Evolutionary conservation across 2,329 filamentous ascomycete species (phyloP).

Genomic region (Rhinocladiella similis): DNA sequence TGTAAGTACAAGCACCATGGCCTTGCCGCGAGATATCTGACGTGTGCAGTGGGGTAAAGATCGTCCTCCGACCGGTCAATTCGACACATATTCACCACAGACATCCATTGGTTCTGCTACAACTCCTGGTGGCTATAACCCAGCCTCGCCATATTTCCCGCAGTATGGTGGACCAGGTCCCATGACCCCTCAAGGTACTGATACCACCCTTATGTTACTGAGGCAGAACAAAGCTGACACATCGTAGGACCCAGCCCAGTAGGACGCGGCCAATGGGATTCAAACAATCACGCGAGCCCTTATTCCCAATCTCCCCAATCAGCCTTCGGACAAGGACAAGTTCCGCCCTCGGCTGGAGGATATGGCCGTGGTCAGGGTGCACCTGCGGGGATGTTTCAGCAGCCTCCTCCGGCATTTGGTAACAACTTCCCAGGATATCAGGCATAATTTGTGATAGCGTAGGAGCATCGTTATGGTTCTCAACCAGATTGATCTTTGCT

Average conservation of each 20-base stretch:
- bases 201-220: slow-evolving; percentile 41
- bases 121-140: slow-evolving; percentile 67
- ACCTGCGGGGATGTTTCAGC: slow-evolving; percentile 23
- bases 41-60: slow-evolving; percentile 90
- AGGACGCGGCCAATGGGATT: slow-evolving; percentile 50
- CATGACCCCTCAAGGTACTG: slow-evolving; percentile 41
- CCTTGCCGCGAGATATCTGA: slow-evolving; percentile 34
- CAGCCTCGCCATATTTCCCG: slow-evolving; percentile 82
- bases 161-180: slow-evolving; percentile 78
- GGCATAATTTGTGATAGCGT: slow-evolving; percentile 4
- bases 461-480: neutral
- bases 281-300: slow-evolving; percentile 58
- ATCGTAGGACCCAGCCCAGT: slow-evolving; percentile 56
- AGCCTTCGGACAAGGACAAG: slow-evolving; percentile 62
- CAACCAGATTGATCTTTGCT: neutral
- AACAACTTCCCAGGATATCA: slow-evolving; percentile 23
- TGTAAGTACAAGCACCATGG: slow-evolving; percentile 60
- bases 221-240: slow-evolving; percentile 15
- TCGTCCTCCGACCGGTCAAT: slow-evolving; percentile 80
- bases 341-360: slow-evolving; percentile 72
- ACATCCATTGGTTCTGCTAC: slow-evolving; percentile 70
- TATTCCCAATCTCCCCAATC: slow-evolving; percentile 45
- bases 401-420: slow-evolving; percentile 19
- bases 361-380: slow-evolving; percentile 70
- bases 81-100: slow-evolving; percentile 82